Evolutionary conservation across 768 basidiomycete species (phyloP).

Genomic region (Baorangia bicolor): DNA sequence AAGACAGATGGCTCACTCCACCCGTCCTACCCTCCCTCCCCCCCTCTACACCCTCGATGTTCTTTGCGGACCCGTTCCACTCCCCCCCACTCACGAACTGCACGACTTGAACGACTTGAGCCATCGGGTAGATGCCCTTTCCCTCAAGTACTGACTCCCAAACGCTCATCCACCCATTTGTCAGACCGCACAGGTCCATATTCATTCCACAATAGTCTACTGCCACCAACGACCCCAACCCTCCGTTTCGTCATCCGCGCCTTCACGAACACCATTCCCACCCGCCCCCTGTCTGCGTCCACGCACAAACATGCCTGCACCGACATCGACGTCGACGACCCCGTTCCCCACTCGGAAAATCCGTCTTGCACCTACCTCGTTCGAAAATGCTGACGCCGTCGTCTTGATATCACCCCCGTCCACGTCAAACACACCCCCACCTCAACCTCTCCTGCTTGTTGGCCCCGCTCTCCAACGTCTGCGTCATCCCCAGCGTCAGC

Average conservation of each 20-base stretch:
- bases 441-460: constrained; percentile 44
- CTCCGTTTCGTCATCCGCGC: constrained; percentile 33
- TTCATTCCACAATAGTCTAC: background rate
- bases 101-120: constrained; percentile 5
- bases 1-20: constrained; percentile 18
- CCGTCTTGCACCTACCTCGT: constrained; percentile 48
- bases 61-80: constrained; percentile 7
- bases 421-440: constrained; percentile 16
- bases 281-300: constrained; percentile 16
- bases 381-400: constrained; percentile 54
- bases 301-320: background rate
- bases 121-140: constrained; percentile 13
- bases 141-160: background rate
- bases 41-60: constrained; percentile 51
- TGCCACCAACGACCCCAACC: background rate
- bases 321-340: constrained; percentile 1
- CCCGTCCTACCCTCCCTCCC: constrained; percentile 54
- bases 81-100: constrained; percentile 11
- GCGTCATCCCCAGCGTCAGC: constrained; percentile 40
- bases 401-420: constrained; percentile 42
- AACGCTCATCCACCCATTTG: background rate
- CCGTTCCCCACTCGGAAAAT: constrained; percentile 27
- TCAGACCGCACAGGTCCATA: background rate
- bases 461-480: constrained; percentile 48
- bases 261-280: constrained; percentile 41